Evolutionary conservation across 495 filamentous ascomycete genomes (phyloP).

Genomic region (Annulohypoxylon nitens): DNA sequence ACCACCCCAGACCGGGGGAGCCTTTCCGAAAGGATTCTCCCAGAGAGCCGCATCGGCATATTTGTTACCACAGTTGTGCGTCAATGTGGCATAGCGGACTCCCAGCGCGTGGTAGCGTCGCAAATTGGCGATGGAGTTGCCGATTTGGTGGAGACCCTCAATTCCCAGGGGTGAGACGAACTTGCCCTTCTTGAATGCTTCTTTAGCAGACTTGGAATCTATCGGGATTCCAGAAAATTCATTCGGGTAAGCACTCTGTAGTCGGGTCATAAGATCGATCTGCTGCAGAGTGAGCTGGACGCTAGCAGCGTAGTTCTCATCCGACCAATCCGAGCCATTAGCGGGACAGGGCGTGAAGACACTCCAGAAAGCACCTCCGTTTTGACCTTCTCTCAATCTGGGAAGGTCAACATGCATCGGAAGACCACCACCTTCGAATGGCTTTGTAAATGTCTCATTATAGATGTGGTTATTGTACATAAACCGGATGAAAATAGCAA

Average conservation of each 20-base stretch:
- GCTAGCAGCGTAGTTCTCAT: conserved; percentile 73
- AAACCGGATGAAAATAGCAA: conserved; percentile 79
- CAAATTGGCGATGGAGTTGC: conserved; percentile 83
- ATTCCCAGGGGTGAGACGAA: conserved; percentile 79
- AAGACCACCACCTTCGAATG: conserved; percentile 76
- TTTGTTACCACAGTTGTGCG: conserved; percentile 92
- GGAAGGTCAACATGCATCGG: conserved; percentile 84
- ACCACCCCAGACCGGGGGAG: conserved; percentile 70
- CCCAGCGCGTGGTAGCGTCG: conserved; percentile 81
- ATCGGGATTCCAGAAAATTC: conserved; percentile 73
- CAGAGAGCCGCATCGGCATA: conserved; percentile 87
- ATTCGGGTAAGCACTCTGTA: conserved; percentile 75
- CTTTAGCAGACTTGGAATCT: conserved; percentile 69
- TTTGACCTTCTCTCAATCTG: conserved; percentile 66
- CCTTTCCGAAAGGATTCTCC: conserved; percentile 59
- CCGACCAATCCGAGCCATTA: conserved; percentile 78
- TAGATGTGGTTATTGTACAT: conserved; percentile 84
- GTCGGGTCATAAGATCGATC: conserved; percentile 81
- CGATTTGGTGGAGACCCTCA: conserved; percentile 96
- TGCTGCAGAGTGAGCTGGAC: conserved; percentile 83
- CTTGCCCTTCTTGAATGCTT: conserved; percentile 69
- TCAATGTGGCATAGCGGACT: conserved; percentile 91
- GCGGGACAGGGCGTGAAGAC: conserved; percentile 83
- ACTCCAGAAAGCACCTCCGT: conserved; percentile 91
- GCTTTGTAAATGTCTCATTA: conserved; percentile 73